Evolutionary conservation across 495 filamentous ascomycete genomes (phyloP).

Genomic region (Penicillium psychrofluorescens): DNA sequence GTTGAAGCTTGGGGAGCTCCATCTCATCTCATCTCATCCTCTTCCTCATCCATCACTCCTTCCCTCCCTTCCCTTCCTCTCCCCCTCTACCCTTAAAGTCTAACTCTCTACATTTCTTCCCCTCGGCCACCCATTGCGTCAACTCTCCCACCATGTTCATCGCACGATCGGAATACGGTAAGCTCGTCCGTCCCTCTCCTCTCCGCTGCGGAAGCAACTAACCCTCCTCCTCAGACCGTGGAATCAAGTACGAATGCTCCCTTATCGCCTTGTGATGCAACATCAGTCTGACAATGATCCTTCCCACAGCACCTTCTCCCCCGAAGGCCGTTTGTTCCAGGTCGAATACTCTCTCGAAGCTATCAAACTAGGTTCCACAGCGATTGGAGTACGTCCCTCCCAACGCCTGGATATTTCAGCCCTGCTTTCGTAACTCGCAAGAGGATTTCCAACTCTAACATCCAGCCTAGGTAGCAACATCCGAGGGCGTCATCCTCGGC

Average conservation of each 20-base stretch:
- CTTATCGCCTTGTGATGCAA: background rate
- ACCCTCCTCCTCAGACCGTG: conserved; percentile 65
- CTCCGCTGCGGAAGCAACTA: conserved; percentile 22
- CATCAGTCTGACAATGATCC: conserved; percentile 18
- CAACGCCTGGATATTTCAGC: background rate
- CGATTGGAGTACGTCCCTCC: conserved; percentile 70
- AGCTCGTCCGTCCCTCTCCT: conserved; percentile 26
- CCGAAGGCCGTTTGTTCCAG: conserved; percentile 98
- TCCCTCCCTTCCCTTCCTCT: conserved; percentile 1
- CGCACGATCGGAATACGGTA: conserved; percentile 99
- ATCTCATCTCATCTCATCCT: conserved; percentile 14
- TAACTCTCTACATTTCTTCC: no score
- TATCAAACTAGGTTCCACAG: conserved; percentile 97
- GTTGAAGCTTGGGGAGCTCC: conserved; percentile 23
- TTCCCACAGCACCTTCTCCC: conserved; percentile 92
- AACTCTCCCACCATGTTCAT: conserved; percentile 79
- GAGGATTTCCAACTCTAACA: conserved; percentile 8
- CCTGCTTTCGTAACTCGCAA: background rate
- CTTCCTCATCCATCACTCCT: conserved; percentile 2
- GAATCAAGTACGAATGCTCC: conserved; percentile 75
- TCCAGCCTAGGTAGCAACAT: conserved; percentile 66
- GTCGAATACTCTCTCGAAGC: conserved; percentile 99
- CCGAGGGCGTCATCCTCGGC: conserved; percentile 87
- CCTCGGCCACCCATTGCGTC: no score
- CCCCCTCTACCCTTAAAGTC: background rate